Evolutionary conservation across 2,329 filamentous ascomycete species (phyloP).

Genomic region (Cytospora chrysosperma): DNA sequence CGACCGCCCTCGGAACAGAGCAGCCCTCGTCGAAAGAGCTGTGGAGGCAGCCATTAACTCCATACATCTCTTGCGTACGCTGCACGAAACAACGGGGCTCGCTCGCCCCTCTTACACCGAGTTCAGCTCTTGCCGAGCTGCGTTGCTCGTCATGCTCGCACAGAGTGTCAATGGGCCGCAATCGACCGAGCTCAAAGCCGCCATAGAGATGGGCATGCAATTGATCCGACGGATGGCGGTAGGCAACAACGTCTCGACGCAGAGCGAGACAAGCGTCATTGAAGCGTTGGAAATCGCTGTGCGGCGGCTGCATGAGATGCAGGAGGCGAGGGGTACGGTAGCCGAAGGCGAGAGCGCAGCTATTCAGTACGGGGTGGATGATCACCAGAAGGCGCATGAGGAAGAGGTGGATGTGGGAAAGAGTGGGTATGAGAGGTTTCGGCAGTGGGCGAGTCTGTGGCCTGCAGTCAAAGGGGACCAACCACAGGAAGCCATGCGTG

Average conservation of each 20-base stretch:
- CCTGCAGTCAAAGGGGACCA: neutral
- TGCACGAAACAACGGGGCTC: slow-evolving; percentile 51
- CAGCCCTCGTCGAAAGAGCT: slow-evolving; percentile 47
- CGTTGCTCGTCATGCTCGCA: slow-evolving; percentile 44
- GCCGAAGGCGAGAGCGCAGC: neutral
- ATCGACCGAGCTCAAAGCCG: slow-evolving; percentile 1
- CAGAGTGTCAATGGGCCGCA: slow-evolving; percentile 20
- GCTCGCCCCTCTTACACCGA: slow-evolving; percentile 56
- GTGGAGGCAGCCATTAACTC: slow-evolving; percentile 52
- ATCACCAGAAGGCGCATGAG: neutral
- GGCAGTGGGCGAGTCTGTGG: slow-evolving; percentile 23
- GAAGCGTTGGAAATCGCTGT: slow-evolving; percentile 23
- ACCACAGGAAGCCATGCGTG: neutral
- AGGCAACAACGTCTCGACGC: slow-evolving; percentile 22
- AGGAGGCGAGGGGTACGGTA: neutral
- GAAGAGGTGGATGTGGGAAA: slow-evolving; percentile 14
- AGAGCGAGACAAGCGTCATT: slow-evolving; percentile 23
- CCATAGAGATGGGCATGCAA: slow-evolving; percentile 22
- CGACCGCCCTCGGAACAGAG: slow-evolving; percentile 19
- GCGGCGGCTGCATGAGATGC: slow-evolving; percentile 22
- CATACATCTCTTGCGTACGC: slow-evolving; percentile 48
- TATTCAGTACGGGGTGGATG: neutral
- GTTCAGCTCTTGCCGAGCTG: slow-evolving; percentile 55
- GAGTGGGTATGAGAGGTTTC: slow-evolving; percentile 23
- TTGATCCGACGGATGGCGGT: slow-evolving; percentile 22